Base-by-base conservation (phyloP, 2,329 filamentous ascomycete genomes). In the Fusarium liriodendri region DNA sequence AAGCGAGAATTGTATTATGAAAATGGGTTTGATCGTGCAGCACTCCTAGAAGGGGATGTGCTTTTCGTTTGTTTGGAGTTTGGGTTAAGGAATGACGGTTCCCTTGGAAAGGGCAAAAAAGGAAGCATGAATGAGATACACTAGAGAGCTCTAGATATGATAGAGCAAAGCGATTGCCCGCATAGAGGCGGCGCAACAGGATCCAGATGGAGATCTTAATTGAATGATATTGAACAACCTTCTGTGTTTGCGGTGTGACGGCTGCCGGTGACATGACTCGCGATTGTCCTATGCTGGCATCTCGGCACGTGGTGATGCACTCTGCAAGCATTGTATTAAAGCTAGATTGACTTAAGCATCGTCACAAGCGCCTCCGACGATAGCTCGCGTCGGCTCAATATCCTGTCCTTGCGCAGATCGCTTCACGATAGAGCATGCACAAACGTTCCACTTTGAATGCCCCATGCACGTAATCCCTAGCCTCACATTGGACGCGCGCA, bases 1-100 rank as follows among this genome's bases (percentile, higher is more conserved):
- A 85, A 84, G 78, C 70, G 40, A 60, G 37, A 62, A 40, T 59
- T 63, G 47, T 50, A 33, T 38, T 65, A 37, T 59, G 60, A 45
- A 45, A 58, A 40, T 45, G 25, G 40, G 5, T 71, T 57, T 35
- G 27, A 14, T 32, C 32, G 42, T 25, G 50, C 20, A 62, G 59
- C 59, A 54, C 33, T 61, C 42, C 25, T 47, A 58, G 27, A 54
- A 61, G 32, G 62, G 55, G 58, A 42, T 32, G 37, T 72, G 66
- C 10, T 72, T 75, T 72, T 62, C 60, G 29, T 70, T 70, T 72
- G 72, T 72, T 74, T 57, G 72, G 72, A 75, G 72, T 74, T 74
- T 63, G 67, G 72, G 72, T 47, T 40, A 55, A 8, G 62, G 42
- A 69, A 59, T 69, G 50, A 52, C 37, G 64, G 52, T 57, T 64